Base-by-base conservation (phyloP, 2,329 filamentous ascomycete species). In the Xylariales sp. region DNA sequence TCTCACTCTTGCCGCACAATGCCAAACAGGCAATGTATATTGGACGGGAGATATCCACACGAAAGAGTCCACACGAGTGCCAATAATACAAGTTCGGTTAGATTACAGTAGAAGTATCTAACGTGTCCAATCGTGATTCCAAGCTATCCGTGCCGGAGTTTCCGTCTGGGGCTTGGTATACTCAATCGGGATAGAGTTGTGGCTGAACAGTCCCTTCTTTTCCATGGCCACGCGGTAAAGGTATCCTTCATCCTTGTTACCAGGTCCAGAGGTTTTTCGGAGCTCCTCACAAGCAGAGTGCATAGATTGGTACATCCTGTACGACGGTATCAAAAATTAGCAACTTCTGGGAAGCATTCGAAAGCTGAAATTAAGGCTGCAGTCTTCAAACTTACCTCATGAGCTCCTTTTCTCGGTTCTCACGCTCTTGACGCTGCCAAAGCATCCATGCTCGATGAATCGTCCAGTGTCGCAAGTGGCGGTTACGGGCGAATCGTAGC, bases 371-470 rank as follows among this genome's bases (percentile, higher is more conserved):
- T n/a, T n/a, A n/a, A n/a, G n/a, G n/a, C n/a, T n/a, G n/a, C n/a
- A n/a, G n/a, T n/a, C n/a, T n/a, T n/a, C n/a, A 12, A 8, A 45
- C 52, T 33, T 46, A 59, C 55, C 86, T 74, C 66, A 88, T 79
- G 32, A 96, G 74, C 60, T 90, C 87, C 38, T 73, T 67, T 57
- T 86, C 74, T 36, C 80, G 74, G 24, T 69, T 66, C 47, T 76
- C 70, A 33, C 81, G 81, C 53, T 81, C 74, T 58, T 85, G 77
- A 50, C 82, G 76, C 53, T 83, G 81, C 66, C 84, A 85, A 20
- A 97, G 73, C 54, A 87, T 75, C 88, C 90, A 97, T 16, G 91
- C 91, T 52, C 93, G 89, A 72, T 97, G 90, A 63, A 98, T 97
- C 36, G 93, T 97, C 93, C 93, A 98, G 73, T 98, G 93, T 32